Base-by-base conservation (phyloP, 2,329 filamentous ascomycete species). In the Apiospora sp. region DNA sequence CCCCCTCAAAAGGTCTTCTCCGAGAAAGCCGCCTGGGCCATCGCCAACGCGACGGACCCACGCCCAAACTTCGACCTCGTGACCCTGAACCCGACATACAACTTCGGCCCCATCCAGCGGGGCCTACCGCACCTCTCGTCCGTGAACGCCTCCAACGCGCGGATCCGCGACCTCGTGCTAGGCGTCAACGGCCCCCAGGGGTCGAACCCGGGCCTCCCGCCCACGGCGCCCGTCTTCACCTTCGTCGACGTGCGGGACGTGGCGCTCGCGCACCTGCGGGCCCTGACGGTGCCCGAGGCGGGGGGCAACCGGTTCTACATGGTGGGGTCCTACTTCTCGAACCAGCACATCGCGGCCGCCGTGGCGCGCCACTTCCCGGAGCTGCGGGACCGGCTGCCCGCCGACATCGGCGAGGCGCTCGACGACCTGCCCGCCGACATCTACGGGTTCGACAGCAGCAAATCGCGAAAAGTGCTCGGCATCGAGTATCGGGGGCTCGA, bases 101-200 rank as follows among this genome's bases (percentile, higher is more conserved):
- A 91, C 0, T 87, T 92, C 54, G 91, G 92, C 0, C 91, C 92
- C 0, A 82, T 92, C 10, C 87, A 91, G 69, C 87, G 92, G 76
- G 90, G 91, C 75, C 85, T 94, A 2, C 87, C 90, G 74, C 87
- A 84, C 30, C 84, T 93, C 0, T 87, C 90, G n/a, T 84, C 83
- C 1, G 84, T 95, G 74, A 95, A 95, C 83, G 93, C 92, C 1
- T 93, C 92, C 19, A 95, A 94, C 80, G 87, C 91, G 76, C 88
- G 91, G 27, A 87, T 94, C 71, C 84, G 89, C 12, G 87, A 92
- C 73, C 82, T 93, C 70, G 86, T 92, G n/a, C 87, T 86, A 8
- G 93, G 92, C 0, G 30, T 64, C 7, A n/a, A 64, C 58, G 58
- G 58, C 1, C 58, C 58, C 58, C 30, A 6, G 3, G 87, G 89